Evolutionary conservation across 1,139 yeast species (phyloP), one percentile per base, ranked within the genome.

Genomic region (Pichia sp.): DNA sequence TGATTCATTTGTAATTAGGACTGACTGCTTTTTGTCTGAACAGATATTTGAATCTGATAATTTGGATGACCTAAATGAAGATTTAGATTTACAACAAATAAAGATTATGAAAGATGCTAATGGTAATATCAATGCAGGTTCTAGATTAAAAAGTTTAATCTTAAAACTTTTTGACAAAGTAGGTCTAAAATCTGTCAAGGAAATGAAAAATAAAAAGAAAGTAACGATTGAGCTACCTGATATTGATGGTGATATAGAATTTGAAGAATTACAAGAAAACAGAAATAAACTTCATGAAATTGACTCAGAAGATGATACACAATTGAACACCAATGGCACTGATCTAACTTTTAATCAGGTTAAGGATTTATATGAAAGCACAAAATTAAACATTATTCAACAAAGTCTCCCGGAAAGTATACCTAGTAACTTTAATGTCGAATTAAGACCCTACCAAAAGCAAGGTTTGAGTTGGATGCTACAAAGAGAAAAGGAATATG

Each of bases 381-480:
- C 88, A 27, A 84, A 83, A 57, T 71, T 74, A 39, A 68, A 74
- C 1, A 66, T 74, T 52, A 58, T 76, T 9, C 70, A 72, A 26
- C 59, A 66, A 25, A 62, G 63, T 29, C 71, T 87, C 39, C 85
- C 86, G 0, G 86, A 81, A 55, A 72, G 82, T 0, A 78, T 79
- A 5, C 95, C 96, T 0, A 67, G 67, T 5, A 73, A 82, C 32
- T 86, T 88, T 58, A 69, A 69, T 7, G 56, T 87, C 49, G 67
- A 68, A 1, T 67, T 89, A 46, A 69, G 95, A 48, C 75, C 78
- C 1, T 89, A 89, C 62, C 97, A 89, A 64, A 79, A 76, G 53
- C 86, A 83, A 56, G 95, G 95, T 0, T 66, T 87, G 32, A 78
- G 88, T 3, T 87, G 96, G 96, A 82, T 87, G 89, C 66, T 86